These are phyloP conservation scores for Sporisorium reilianum DNA, from an alignment of 1,284 basidiomycete species.

Conservation along the genomic window DNA sequence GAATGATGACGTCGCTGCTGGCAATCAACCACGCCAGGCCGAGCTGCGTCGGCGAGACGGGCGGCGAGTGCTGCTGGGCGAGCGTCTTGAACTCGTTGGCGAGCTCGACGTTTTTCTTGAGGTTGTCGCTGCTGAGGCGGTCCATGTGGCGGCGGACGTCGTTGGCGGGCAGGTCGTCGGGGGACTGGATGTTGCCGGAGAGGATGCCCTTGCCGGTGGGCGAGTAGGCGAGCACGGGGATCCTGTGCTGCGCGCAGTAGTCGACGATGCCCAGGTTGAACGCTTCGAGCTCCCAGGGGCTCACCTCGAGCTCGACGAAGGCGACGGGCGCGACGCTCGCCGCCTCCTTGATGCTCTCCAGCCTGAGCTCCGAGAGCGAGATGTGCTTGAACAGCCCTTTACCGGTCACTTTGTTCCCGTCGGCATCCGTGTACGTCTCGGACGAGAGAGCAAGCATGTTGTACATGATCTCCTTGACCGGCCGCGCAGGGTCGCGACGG, in stretches of 20 bases:
- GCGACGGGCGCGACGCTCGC: slow-evolving; percentile 69
- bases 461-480: slow-evolving; percentile 48
- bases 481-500: slow-evolving; percentile 32
- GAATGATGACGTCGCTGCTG: slow-evolving; percentile 72
- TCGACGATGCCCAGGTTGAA: slow-evolving; percentile 70
- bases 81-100: slow-evolving; percentile 71
- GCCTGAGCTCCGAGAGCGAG: slow-evolving; percentile 59
- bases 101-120: slow-evolving; percentile 75
- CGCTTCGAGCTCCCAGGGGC: slow-evolving; percentile 74
- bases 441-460: slow-evolving; percentile 51
- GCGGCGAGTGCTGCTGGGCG: slow-evolving; percentile 30
- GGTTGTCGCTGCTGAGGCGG: slow-evolving; percentile 72
- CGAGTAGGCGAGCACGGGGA: slow-evolving; percentile 76
- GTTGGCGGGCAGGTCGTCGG: slow-evolving; percentile 73
- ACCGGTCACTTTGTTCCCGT: slow-evolving; percentile 35
- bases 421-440: slow-evolving; percentile 32
- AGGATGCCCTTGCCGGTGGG: slow-evolving; percentile 72
- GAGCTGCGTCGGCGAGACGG: slow-evolving; percentile 74
- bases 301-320: slow-evolving; percentile 77
- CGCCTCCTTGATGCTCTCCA: slow-evolving; percentile 53
- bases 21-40: slow-evolving; percentile 75
- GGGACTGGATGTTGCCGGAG: slow-evolving; percentile 74
- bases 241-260: slow-evolving; percentile 71
- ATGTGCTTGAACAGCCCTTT: slow-evolving; percentile 63
- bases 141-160: slow-evolving; percentile 72